These are phyloP conservation scores for Wickerhamomyces subpelliculosus DNA, from an alignment of 805 yeast genomes.

Conservation along the genomic window DNA sequence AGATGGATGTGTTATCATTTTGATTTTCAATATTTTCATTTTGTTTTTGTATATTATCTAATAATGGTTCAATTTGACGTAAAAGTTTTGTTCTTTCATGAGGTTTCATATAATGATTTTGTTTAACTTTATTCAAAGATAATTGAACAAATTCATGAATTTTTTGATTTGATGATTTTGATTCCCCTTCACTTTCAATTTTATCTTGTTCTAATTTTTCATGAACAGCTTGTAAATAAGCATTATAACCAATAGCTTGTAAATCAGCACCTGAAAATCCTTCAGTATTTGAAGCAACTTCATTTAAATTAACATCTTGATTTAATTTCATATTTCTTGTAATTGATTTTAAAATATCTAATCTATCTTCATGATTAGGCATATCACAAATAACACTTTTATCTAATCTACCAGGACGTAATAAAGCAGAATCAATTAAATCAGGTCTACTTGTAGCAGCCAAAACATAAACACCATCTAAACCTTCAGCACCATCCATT, in stretches of 20 bases:
- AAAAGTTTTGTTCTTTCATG: conserved; percentile 33
- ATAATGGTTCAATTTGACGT: conserved; percentile 36
- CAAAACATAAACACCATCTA: conserved; percentile 91
- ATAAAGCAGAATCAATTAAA: conserved; percentile 85
- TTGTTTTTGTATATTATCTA: conserved; percentile 13
- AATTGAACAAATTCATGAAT: conserved; percentile 38
- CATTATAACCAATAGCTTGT: conserved; percentile 88
- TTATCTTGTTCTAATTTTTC: conserved; percentile 49
- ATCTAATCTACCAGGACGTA: conserved; percentile 95
- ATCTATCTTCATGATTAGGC: conserved; percentile 65
- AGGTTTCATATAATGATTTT: conserved; percentile 23
- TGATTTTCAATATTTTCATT: too few relatives aligned
- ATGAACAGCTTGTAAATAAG: conserved; percentile 82
- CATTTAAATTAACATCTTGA: conserved; percentile 41
- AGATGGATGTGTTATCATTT: not conserved
- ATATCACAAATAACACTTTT: conserved; percentile 86
- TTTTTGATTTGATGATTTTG: conserved; percentile 8
- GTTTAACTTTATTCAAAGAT: conserved; percentile 16
- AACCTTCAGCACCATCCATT: conserved; percentile 98
- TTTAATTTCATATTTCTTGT: conserved; percentile 53
- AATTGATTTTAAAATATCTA: conserved; percentile 61
- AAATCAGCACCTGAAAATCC: conserved; percentile 95
- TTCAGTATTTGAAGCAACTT: conserved; percentile 50
- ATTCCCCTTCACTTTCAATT: conserved; percentile 17
- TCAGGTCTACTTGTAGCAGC: conserved; percentile 98